Conservation (phyloP, 2,329 filamentous ascomycete species). For the Aspergillus clavatus region DNA sequence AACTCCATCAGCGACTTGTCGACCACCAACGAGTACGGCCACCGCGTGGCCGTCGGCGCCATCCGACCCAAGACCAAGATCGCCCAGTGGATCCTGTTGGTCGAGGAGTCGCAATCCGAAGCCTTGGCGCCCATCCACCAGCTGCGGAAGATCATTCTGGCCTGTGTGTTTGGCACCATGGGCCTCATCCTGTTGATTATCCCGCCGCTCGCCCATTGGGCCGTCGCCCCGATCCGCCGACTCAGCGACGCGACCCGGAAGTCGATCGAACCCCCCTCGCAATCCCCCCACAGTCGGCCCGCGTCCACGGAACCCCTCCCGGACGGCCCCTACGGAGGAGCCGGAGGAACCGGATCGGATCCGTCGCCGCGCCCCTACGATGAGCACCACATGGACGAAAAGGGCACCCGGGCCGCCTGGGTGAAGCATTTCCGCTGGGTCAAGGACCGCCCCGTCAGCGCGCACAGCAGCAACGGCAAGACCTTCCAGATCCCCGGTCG, state of each 20-base stretch:
- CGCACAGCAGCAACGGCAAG: not conserved
- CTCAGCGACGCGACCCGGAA: conserved; percentile 71
- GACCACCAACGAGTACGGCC: conserved; percentile 67
- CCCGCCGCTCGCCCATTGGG: conserved; percentile 74
- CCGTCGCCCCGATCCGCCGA: conserved; percentile 72
- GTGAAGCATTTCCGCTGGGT: conserved; percentile 11
- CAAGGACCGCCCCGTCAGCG: conserved; percentile 11
- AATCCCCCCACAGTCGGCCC: conserved; percentile 13
- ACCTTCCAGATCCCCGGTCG: conserved; percentile 80
- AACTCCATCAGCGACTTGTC: conserved; percentile 65
- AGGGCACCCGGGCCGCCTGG: conserved; percentile 9
- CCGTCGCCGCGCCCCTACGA: not conserved
- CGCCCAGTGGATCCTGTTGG: conserved; percentile 75
- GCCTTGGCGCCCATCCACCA: conserved; percentile 70
- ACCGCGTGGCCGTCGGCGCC: conserved; percentile 72
- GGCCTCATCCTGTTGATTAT: conserved; percentile 67
- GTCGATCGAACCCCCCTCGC: conserved; percentile 57
- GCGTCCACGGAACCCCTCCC: not conserved
- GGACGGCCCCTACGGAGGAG: not conserved
- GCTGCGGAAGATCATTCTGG: conserved; percentile 74
- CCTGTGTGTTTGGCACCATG: conserved; percentile 77
- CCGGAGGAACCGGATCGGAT: no score
- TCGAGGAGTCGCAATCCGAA: conserved; percentile 71
- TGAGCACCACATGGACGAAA: conserved; percentile 14
- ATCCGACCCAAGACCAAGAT: conserved; percentile 63